phyloP scores from a whole-genome alignment of 106 monocot species.

The Dendrobium nobile region DNA sequence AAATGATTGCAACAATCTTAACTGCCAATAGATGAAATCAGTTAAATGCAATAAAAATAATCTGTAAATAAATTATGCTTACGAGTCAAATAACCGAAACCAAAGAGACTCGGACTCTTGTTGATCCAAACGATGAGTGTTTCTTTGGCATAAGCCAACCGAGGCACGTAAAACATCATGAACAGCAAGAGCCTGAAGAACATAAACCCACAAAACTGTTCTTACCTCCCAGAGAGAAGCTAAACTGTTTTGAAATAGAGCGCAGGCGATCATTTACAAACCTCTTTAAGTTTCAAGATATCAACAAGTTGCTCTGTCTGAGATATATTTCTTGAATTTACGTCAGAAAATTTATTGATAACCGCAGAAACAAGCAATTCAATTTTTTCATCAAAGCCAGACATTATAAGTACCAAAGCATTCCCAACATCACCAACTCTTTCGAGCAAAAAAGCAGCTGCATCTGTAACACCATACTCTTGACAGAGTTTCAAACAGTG shows the following conservation, averaged over 20 bases:
- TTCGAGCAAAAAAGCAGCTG: slow-evolving; percentile 92
- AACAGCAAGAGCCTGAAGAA: slow-evolving; percentile 49
- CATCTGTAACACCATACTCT: slow-evolving; percentile 82
- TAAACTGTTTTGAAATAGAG: not conserved
- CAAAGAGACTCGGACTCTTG: slow-evolving; percentile 86
- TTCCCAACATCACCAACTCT: slow-evolving; percentile 86
- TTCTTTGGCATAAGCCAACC: slow-evolving; percentile 84
- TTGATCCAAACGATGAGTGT: slow-evolving; percentile 58
- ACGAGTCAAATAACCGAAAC: slow-evolving; percentile 88
- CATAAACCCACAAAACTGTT: not conserved
- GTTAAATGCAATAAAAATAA: not conserved
- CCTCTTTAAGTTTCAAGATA: slow-evolving; percentile 63
- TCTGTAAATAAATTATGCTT: slow-evolving; percentile 24
- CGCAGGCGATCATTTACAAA: slow-evolving; percentile 15
- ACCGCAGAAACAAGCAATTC: slow-evolving; percentile 54
- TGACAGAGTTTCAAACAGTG: slow-evolving; percentile 77
- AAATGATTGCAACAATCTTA: not conserved
- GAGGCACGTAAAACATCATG: slow-evolving; percentile 56
- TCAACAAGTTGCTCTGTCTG: slow-evolving; percentile 27
- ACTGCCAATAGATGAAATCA: not conserved
- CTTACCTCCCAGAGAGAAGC: not conserved
- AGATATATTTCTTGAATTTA: slow-evolving; percentile 1
- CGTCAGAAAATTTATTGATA: slow-evolving; percentile 19
- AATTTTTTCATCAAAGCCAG: slow-evolving; percentile 58
- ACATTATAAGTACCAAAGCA: slow-evolving; percentile 60